phyloP scores from a whole-genome alignment of 306 rosid species.

The Malus sylvestris region DNA sequence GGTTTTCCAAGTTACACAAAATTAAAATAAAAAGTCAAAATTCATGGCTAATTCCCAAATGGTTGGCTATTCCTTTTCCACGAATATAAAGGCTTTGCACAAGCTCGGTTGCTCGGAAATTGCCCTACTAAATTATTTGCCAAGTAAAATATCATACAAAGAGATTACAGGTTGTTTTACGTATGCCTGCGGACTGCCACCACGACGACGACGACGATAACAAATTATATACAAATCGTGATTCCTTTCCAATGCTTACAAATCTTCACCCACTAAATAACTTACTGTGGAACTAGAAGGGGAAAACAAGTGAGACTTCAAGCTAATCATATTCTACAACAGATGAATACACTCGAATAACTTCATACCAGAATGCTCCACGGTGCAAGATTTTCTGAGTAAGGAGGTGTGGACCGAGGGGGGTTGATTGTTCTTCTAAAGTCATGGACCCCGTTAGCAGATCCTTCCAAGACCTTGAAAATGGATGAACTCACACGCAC shows the following conservation, averaged over 20 bases:
- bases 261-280: neutral
- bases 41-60: neutral
- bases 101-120: neutral
- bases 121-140: neutral
- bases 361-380: neutral
- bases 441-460: constrained; percentile 13
- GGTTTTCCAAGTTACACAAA: neutral
- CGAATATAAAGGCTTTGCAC: neutral
- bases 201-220: too few relatives aligned
- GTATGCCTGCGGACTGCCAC: neutral
- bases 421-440: constrained; percentile 9
- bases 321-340: constrained; percentile 11
- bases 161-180: neutral
- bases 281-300: neutral
- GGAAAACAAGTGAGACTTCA: constrained; percentile 9
- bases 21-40: neutral
- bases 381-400: constrained; percentile 14
- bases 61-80: neutral
- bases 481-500: constrained; percentile 3
- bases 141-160: neutral
- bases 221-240: neutral
- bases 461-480: constrained; percentile 10
- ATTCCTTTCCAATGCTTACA: neutral
- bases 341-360: constrained; percentile 13
- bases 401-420: neutral